These are phyloP conservation scores for Sechiopsis laciniata DNA, from an alignment of 306 rosid species.

Conservation along the genomic window DNA sequence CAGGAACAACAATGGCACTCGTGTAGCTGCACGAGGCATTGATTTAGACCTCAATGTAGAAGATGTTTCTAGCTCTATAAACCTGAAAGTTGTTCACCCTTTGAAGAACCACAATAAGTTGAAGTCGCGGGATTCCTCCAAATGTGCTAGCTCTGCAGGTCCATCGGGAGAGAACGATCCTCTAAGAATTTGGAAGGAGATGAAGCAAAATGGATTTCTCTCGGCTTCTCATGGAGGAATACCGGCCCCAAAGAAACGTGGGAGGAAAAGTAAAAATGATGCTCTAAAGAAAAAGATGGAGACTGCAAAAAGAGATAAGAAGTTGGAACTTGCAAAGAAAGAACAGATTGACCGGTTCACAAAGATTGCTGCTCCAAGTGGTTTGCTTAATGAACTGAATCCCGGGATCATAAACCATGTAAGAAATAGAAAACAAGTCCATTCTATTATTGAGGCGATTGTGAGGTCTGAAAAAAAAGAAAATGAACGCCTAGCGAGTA, in stretches of 20 bases:
- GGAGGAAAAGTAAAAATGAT: conserved; percentile 62
- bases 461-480: conserved; percentile 70
- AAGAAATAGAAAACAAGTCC: conserved; percentile 89
- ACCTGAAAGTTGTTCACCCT: conserved; percentile 31
- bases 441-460: conserved; percentile 79
- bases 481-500: conserved; percentile 38
- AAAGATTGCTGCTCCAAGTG: conserved; percentile 97
- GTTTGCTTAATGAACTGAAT: conserved; percentile 81
- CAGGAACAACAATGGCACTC: conserved; percentile 30
- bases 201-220: conserved; percentile 85
- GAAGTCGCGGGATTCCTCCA: conserved; percentile 60
- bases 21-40: conserved; percentile 38
- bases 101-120: conserved; percentile 31
- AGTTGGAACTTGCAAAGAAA: conserved; percentile 75
- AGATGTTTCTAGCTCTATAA: conserved; percentile 50
- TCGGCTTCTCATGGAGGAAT: conserved; percentile 79
- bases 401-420: conserved; percentile 99
- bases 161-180: conserved; percentile 62
- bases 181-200: conserved; percentile 63
- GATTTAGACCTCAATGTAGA: conserved; percentile 62
- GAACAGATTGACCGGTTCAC: conserved; percentile 77
- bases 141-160: conserved; percentile 74
- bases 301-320: conserved; percentile 73
- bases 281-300: conserved; percentile 66
- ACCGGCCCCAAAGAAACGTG: conserved; percentile 76